phyloP scores from a whole-genome alignment of 2,329 filamentous ascomycete genomes.

The Colletotrichum neosansevieriae region DNA sequence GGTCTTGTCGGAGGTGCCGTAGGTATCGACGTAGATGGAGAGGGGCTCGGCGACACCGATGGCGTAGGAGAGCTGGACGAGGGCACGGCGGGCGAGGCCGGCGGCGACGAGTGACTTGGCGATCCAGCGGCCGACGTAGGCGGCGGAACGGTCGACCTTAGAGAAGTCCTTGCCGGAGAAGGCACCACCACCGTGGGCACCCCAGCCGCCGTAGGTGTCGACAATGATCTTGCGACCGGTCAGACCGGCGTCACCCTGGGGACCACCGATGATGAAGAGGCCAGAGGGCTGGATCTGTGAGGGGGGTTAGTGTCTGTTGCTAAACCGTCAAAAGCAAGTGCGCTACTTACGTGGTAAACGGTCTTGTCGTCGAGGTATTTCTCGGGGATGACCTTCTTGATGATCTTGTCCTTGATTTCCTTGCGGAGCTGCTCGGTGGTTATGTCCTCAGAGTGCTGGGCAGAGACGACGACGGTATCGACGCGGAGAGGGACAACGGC shows the following conservation, averaged over 20 bases:
- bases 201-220: conserved; percentile 99
- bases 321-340: neutral
- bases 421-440: conserved; percentile 92
- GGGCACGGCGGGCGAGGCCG: conserved; percentile 88
- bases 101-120: conserved; percentile 96
- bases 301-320: conserved; percentile 48
- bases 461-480: conserved; percentile 96
- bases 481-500: conserved; percentile 93
- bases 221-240: conserved; percentile 99
- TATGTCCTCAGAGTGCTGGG: conserved; percentile 92
- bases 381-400: conserved; percentile 92
- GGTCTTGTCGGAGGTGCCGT: conserved; percentile 91
- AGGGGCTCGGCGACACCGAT: conserved; percentile 98
- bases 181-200: conserved; percentile 99
- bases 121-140: conserved; percentile 98
- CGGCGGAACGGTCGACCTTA: conserved; percentile 99
- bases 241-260: conserved; percentile 98
- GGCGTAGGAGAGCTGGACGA: conserved; percentile 99
- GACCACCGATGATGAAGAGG: conserved; percentile 98
- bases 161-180: conserved; percentile 99
- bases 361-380: conserved; percentile 94
- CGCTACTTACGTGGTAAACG: conserved; percentile 86
- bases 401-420: conserved; percentile 97
- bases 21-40: conserved; percentile 97
- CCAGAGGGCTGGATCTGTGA: conserved; percentile 91